Base-by-base conservation (phyloP, 805 yeast genomes). In the Cyberlindnera maritima region DNA sequence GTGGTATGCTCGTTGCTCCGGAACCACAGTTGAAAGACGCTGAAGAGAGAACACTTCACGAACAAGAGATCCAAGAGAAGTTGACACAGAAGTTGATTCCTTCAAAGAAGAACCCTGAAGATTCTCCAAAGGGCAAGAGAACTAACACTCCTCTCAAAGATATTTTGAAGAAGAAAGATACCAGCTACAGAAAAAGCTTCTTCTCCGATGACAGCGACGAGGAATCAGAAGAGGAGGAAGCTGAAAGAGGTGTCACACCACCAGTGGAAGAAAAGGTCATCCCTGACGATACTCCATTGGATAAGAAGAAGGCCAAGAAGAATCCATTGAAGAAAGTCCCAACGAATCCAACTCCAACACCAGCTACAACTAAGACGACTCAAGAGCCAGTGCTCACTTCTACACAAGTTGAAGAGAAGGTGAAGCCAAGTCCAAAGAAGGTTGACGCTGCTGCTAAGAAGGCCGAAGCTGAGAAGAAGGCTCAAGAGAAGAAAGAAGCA, bases 1-100 rank as follows among this genome's bases (percentile, higher is more conserved):
- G 75, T 2, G 76, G 76, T 13, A 71, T 69, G 71, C 56, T 72
- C 19, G 58, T 69, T 13, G 70, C 68, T 20, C 76, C 76, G 2
- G 75, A 71, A 50, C 75, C 75, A 18, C 68, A 63, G 52, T 57
- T 71, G 43, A 61, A 68, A 18, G 75, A 69, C 46, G 64, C 70
- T 11, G 72, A 67, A 47, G 68, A 63, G 36, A 65, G 64, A 36
- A 57, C 71, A 15, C 57, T 61, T 20, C 71, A 69, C 42, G 74
- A 73, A 13, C 72, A 50, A 60, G 72, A 59, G 45, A 57, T 54
- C 39, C 57, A 55, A 47, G 65, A 62, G 34, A 57, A 54, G 32
- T 36, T 56, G 6, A 42, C 54, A 2, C 56, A 45, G 43, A 59
- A 46, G 51, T 56, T 54, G 21, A 52, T 56, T 10, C 63, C 61